Conservation (phyloP, 768 basidiomycete species). For the Termitomyces sp. region DNA sequence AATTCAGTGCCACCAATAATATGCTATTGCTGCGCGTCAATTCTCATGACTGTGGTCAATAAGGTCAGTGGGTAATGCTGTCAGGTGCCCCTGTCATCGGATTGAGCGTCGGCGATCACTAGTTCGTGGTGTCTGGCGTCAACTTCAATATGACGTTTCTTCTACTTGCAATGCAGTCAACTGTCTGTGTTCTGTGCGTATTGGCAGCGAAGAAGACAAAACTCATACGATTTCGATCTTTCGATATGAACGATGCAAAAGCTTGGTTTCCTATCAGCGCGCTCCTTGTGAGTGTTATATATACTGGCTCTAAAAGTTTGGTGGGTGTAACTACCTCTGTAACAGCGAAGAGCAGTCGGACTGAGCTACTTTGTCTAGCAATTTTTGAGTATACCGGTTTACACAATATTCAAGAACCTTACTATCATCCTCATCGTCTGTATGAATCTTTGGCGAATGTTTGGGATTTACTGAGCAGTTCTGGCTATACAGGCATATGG, state of each 20-base stretch:
- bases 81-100: background rate
- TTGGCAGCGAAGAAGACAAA: constrained; percentile 63
- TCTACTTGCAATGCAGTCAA: constrained; percentile 84
- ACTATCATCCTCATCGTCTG: constrained; percentile 97
- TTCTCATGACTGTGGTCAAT: constrained; percentile 96
- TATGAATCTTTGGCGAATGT: constrained; percentile 9
- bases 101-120: constrained; percentile 1
- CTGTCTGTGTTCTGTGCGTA: constrained; percentile 83
- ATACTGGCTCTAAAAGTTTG: constrained; percentile 95
- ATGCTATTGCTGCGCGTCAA: constrained; percentile 89
- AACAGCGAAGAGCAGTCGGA: background rate
- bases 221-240: constrained; percentile 79
- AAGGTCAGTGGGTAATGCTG: constrained; percentile 50
- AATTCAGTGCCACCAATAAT: constrained; percentile 68
- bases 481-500: constrained; percentile 73
- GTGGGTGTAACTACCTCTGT: constrained; percentile 41
- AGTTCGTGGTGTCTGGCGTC: constrained; percentile 94
- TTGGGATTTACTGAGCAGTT: constrained; percentile 1
- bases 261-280: constrained; percentile 94
- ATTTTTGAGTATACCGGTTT: constrained; percentile 94
- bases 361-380: constrained; percentile 49
- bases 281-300: constrained; percentile 90
- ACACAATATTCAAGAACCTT: constrained; percentile 99
- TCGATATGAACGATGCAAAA: constrained; percentile 79
- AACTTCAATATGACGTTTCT: constrained; percentile 97